phyloP scores from a whole-genome alignment of 1,284 basidiomycete genomes.

The Rhizopogon parksii region DNA sequence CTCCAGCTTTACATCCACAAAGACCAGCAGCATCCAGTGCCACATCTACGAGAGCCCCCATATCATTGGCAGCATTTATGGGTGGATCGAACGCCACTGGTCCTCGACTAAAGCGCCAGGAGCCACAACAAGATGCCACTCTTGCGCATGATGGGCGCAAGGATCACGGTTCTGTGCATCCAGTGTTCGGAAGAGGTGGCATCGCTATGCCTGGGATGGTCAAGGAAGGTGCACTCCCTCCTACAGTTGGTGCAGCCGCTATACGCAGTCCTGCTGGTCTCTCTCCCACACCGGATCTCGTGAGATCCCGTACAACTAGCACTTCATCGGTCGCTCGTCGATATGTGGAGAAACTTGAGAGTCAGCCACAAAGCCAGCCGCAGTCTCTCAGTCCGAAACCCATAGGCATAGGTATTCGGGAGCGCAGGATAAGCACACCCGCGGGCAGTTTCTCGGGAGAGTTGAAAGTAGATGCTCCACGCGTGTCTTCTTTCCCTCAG shows the following conservation, averaged over 20 bases:
- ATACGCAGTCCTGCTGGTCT: conserved; percentile 8
- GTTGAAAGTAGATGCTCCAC: conserved; percentile 29
- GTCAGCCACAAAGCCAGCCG: conserved; percentile 12
- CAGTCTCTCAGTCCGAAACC: conserved; percentile 14
- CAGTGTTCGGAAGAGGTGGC: conserved; percentile 65
- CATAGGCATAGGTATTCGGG: conserved; percentile 19
- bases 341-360: conserved; percentile 33
- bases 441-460: conserved; percentile 22
- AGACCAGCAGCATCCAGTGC: conserved; percentile 13
- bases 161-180: conserved; percentile 49
- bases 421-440: conserved; percentile 33
- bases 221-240: conserved; percentile 8
- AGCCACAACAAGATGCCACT: conserved; percentile 63
- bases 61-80: conserved; percentile 72
- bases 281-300: conserved; percentile 7
- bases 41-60: conserved; percentile 30
- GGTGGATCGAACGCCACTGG: conserved; percentile 60
- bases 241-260: background rate
- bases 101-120: conserved; percentile 62
- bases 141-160: conserved; percentile 60
- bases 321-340: conserved; percentile 30
- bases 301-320: conserved; percentile 29
- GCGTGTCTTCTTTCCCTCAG: conserved; percentile 25
- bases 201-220: conserved; percentile 66
- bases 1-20: conserved; percentile 8